phyloP scores from a whole-genome alignment of 1,284 basidiomycete species.

The Sphaerobolus stellatus region DNA sequence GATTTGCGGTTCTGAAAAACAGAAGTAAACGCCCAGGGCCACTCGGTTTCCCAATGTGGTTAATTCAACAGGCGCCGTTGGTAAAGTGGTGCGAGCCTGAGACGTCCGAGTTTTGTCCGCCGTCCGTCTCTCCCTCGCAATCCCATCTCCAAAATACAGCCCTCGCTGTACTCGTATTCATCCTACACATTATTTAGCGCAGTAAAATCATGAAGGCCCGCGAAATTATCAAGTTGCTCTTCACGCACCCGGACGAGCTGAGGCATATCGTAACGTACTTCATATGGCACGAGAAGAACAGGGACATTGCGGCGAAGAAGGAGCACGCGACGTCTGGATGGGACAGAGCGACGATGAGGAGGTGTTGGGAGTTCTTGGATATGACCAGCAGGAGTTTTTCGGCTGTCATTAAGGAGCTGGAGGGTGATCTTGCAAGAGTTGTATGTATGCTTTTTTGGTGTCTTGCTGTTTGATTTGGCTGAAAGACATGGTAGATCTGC shows the following conservation, averaged over 20 bases:
- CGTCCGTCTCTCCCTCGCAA: no score
- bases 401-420: conserved; percentile 94
- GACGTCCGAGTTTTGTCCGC: no score
- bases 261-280: conserved; percentile 76
- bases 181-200: no score
- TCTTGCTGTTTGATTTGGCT: background rate
- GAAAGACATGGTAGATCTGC: conserved; percentile 67
- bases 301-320: conserved; percentile 72
- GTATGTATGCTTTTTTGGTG: conserved; percentile 39
- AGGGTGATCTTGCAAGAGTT: conserved; percentile 90
- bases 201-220: no score
- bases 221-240: conserved; percentile 59
- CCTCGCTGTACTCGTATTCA: no score
- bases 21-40: no score
- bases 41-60: no score
- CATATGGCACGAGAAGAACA: conserved; percentile 73
- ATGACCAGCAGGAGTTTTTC: conserved; percentile 88
- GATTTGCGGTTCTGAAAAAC: no score
- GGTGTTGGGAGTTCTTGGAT: conserved; percentile 92
- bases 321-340: conserved; percentile 79
- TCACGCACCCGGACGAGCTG: conserved; percentile 80
- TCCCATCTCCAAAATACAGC: no score
- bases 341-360: conserved; percentile 81
- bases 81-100: no score
- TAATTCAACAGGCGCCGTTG: no score